Percentiles rank a stretch among this genome's conserved stretches.
Evolutionary conservation across 768 basidiomycete genomes (phyloP).

Genomic region (Ramaria sp.): DNA sequence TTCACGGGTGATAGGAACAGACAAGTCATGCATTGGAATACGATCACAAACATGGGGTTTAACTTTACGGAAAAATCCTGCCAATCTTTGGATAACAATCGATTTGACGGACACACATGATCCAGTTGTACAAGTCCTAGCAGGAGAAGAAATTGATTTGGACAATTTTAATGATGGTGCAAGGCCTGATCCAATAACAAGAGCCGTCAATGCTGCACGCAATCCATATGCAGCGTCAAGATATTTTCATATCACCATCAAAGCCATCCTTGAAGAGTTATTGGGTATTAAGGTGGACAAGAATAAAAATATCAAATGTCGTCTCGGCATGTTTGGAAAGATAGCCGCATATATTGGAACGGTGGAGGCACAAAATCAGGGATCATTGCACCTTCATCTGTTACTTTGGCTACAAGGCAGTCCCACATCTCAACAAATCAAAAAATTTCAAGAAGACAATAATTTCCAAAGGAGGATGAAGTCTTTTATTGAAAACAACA

Average conservation of each 20-base stretch:
- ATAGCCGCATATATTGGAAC: constrained; percentile 15
- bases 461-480: too few relatives aligned
- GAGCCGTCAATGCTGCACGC: constrained; percentile 10
- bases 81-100: constrained; percentile 32
- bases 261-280: constrained; percentile 12
- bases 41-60: background rate
- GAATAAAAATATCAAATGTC: too few relatives aligned
- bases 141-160: constrained; percentile 10
- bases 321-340: constrained; percentile 13
- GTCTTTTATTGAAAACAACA: too few relatives aligned
- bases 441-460: too few relatives aligned
- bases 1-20: background rate
- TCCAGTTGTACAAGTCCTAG: constrained; percentile 30
- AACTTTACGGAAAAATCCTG: background rate
- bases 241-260: constrained; percentile 17
- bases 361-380: constrained; percentile 20
- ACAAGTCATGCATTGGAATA: background rate
- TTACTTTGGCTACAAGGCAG: constrained; percentile 20
- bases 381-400: constrained; percentile 24
- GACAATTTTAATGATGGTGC: constrained; percentile 7
- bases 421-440: too few relatives aligned
- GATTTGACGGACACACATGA: constrained; percentile 31
- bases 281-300: constrained; percentile 11
- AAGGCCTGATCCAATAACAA: constrained; percentile 3
- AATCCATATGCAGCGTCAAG: constrained; percentile 17